These are phyloP conservation scores for Gonium pectorale DNA, from an alignment of 139 green algal species.

Conservation along the genomic window DNA sequence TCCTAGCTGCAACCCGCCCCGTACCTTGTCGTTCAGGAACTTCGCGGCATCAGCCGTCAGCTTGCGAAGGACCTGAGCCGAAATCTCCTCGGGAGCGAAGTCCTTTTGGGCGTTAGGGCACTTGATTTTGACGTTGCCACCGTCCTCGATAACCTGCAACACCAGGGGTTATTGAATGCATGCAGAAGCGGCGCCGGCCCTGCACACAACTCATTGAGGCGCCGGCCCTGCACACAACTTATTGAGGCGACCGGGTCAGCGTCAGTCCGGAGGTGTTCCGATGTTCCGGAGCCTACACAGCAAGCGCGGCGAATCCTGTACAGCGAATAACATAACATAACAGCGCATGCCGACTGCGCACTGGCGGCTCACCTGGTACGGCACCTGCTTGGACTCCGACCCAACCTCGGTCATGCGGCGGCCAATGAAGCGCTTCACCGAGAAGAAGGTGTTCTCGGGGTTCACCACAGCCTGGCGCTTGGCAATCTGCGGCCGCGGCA, in stretches of 20 bases:
- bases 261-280: too few species aligned
- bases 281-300: too few species aligned
- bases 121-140: slow-evolving; percentile 95
- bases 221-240: too few species aligned
- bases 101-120: slow-evolving; percentile 92
- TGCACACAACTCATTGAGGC: too few species aligned
- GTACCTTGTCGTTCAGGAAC: slow-evolving; percentile 83
- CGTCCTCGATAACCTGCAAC: slow-evolving; percentile 78
- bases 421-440: slow-evolving; percentile 99
- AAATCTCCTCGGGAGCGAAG: slow-evolving; percentile 98
- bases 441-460: slow-evolving; percentile 99
- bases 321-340: too few species aligned
- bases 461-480: slow-evolving; percentile 99
- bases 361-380: slow-evolving; percentile 83
- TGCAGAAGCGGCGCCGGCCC: too few species aligned
- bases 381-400: slow-evolving; percentile 93
- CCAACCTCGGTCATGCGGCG: slow-evolving; percentile 92
- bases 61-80: slow-evolving; percentile 96
- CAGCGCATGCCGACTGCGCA: too few species aligned
- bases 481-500: slow-evolving; percentile 92
- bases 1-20: background rate
- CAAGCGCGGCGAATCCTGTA: too few species aligned
- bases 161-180: too few species aligned
- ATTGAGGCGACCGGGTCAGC: too few species aligned
- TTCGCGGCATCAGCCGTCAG: slow-evolving; percentile 89